Conservation (phyloP, 2,329 filamentous ascomycete species). For the Alternaria consortialis region DNA sequence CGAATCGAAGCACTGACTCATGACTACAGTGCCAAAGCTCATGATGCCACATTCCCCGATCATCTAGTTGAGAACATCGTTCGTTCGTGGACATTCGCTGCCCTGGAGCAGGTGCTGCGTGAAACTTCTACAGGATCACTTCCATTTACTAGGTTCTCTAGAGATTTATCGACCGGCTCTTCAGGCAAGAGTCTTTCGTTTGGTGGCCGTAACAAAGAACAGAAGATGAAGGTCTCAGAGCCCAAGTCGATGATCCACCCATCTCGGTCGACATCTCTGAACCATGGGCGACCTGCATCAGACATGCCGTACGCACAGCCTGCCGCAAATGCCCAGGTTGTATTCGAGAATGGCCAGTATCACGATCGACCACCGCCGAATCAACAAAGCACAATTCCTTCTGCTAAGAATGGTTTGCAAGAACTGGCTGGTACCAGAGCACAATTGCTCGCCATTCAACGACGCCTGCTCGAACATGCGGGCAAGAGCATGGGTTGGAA, state of each 20-base stretch:
- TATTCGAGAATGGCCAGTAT: conserved; percentile 52
- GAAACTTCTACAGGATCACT: conserved; percentile 76
- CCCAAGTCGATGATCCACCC: conserved; percentile 77
- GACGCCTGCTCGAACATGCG: conserved; percentile 78
- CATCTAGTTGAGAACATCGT: conserved; percentile 77
- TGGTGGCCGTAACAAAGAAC: conserved; percentile 61
- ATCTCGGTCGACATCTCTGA: conserved; percentile 69
- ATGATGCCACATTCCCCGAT: conserved; percentile 44
- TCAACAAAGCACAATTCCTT: conserved; percentile 30
- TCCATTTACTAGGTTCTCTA: conserved; percentile 63
- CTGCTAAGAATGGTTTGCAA: conserved; percentile 70
- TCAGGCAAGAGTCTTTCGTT: conserved; percentile 62
- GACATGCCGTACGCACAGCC: conserved; percentile 47
- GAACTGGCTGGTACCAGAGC: conserved; percentile 84
- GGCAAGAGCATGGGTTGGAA: conserved; percentile 78
- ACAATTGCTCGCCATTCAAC: conserved; percentile 80
- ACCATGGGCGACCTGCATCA: conserved; percentile 41
- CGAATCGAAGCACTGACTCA: conserved; percentile 25
- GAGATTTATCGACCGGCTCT: conserved; percentile 38
- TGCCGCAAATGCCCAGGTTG: conserved; percentile 41
- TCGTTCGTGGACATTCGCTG: conserved; percentile 78
- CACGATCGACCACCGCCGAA: conserved; percentile 38
- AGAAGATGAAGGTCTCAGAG: conserved; percentile 70
- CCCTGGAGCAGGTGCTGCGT: conserved; percentile 77
- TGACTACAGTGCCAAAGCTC: conserved; percentile 41